Percentiles rank a stretch among this genome's conserved stretches.
phyloP scores from a whole-genome alignment of 805 yeast species.

The Zygoascus biomembranicola region DNA sequence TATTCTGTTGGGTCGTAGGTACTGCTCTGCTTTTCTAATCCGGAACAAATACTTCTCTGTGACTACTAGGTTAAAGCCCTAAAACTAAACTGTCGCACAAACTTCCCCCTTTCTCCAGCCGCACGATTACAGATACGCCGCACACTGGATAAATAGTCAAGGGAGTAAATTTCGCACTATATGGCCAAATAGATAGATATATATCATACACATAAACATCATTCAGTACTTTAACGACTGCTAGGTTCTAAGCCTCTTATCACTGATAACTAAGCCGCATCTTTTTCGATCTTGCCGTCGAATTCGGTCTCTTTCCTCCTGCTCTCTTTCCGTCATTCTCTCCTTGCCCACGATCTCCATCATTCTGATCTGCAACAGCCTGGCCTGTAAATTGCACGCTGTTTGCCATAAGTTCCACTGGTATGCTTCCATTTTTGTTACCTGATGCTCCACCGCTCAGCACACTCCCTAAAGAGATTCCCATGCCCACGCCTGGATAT shows the following conservation, averaged over 20 bases:
- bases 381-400: neutral
- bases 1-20: too few relatives aligned
- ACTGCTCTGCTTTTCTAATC: too few relatives aligned
- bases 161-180: neutral
- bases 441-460: neutral
- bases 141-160: neutral
- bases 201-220: neutral
- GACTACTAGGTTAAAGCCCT: too few relatives aligned
- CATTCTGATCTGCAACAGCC: neutral
- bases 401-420: neutral
- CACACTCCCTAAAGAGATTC: slow-evolving; percentile 9
- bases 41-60: too few relatives aligned
- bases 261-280: neutral
- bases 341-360: neutral
- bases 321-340: neutral
- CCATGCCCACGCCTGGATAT: slow-evolving; percentile 8
- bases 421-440: neutral
- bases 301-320: neutral
- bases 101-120: too few relatives aligned
- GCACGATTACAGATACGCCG: too few relatives aligned
- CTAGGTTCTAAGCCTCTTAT: neutral
- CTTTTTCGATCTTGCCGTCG: neutral
- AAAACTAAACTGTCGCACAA: too few relatives aligned
- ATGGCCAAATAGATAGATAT: neutral
- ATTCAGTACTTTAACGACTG: neutral